Conservation (phyloP, 371 early-diverging fungal genomes). For the Cokeromyces recurvatus region DNA sequence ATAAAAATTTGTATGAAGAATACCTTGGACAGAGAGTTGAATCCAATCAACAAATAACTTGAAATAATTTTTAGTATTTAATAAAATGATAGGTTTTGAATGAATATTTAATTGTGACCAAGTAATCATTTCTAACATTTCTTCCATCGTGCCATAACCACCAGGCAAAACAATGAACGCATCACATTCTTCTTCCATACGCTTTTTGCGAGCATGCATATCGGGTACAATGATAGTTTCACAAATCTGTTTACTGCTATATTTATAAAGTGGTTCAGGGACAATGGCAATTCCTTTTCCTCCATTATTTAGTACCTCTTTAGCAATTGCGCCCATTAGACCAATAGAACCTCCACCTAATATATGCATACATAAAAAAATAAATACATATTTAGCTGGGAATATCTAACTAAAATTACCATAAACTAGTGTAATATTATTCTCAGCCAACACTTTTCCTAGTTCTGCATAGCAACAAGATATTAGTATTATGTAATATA, state of each 20-base stretch:
- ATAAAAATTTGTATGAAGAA: too few species aligned
- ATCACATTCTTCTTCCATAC: slow-evolving; percentile 68
- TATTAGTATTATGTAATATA: too few species aligned
- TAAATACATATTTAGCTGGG: too few species aligned
- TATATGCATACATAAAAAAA: too few species aligned
- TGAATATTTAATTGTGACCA: slow-evolving; percentile 81
- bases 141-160: slow-evolving; percentile 85
- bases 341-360: slow-evolving; percentile 77
- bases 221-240: slow-evolving; percentile 67
- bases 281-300: slow-evolving; percentile 67
- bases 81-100: slow-evolving; percentile 67
- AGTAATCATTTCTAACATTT: slow-evolving; percentile 78
- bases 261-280: slow-evolving; percentile 61
- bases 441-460: slow-evolving; percentile 56
- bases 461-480: too few species aligned
- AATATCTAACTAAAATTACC: too few species aligned
- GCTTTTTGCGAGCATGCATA: slow-evolving; percentile 81
- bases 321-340: slow-evolving; percentile 80
- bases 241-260: slow-evolving; percentile 46
- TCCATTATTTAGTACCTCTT: slow-evolving; percentile 47
- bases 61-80: slow-evolving; percentile 76
- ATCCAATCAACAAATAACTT: slow-evolving; percentile 62
- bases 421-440: slow-evolving; percentile 74
- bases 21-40: slow-evolving; percentile 48
- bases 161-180: slow-evolving; percentile 88